Base-by-base conservation (phyloP, 257 asterid genomes). In the Euphrasia confusa region DNA sequence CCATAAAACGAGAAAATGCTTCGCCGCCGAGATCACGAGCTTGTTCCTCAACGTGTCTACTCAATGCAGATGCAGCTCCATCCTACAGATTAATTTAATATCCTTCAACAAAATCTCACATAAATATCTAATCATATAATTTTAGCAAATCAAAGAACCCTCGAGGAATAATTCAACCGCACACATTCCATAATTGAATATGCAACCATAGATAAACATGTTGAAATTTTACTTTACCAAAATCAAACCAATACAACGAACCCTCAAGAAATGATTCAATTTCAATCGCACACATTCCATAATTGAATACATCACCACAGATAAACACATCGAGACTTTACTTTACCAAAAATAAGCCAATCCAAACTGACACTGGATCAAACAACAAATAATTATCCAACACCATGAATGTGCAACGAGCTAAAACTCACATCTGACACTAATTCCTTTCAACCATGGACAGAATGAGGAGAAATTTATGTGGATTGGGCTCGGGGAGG, bases 1-100 rank as follows among this genome's bases (percentile, higher is more conserved):
- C 99, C 96, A 87, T 87, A 70, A 89, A 89, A 53, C 90, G 94
- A 10, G 90, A 80, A 77, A 89, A 89, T 44, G 94, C 85, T 73
- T 89, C 97, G 59, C 82, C 85, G 50, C 85, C 75, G 15, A 89
- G 96, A 80, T 93, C 96, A 61, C 95, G 94, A 60, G 88, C 90
- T 72, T 84, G 87, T 75, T 89, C 97, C 79, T 89, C 97, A 7
- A 87, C 92, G 5, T 79, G 83, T 68, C 88, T 84, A 82, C 85
- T 80, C 79, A 89, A 69, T 54, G 89, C 84, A 32, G 84, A 62
- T 59, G 87, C 85, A 73, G 91, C 86, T 61, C 95, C 99, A 74
- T 93, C 99, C 99, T 92, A 60, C 48, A 62, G 8, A 71, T 44
- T 61, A 57, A 74, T 45, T 63, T 65, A 63, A 61, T 12, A 32